Evolutionary conservation across 2,329 filamentous ascomycete species (phyloP), one percentile per base, ranked within the genome.

Genomic region (Penicillium sp.): DNA sequence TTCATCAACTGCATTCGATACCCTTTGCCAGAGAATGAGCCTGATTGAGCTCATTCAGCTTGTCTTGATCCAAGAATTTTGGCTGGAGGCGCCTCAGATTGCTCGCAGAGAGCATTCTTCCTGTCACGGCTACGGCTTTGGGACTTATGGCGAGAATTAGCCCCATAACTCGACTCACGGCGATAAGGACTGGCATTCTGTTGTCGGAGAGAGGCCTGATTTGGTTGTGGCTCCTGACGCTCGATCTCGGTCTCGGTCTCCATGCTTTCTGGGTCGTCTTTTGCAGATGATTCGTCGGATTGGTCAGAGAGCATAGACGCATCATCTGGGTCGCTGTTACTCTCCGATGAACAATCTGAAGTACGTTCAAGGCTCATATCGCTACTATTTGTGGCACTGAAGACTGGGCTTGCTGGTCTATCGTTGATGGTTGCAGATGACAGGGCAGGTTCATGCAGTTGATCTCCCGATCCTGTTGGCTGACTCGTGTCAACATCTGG

Each of bases 281-380:
- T 70, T 2, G 61, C 62, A 7, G 69, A 71, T 37, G 61, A 69
- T 8, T 64, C 56, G 5, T 66, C 59, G 4, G 66, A 67, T 9
- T 56, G 37, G 20, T 71, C 71, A 38, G 67, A 68, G 8, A 67
- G 50, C 37, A 61, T 55, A 1, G 68, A 69, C 18, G 69, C 67
- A 18, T 70, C 68, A 29, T 72, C 68, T n/a, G 62, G 68, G 24
- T 64, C 57, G 38, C 68, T 72, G 53, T 61, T 64, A 3, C 56
- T 61, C 18, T 60, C 61, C 5, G 62, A 62, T 38, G 56, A 49
- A 60, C 53, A 67, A 31, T 45, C 46, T 13, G 46, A 50, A 24
- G 7, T 16, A 35, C 39, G 1, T 6, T 35, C 49, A 10, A 40
- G 20, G 9, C 20, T 20, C 16, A 24, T 40, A 4, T 47, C 35